Base-by-base conservation (phyloP, 179 eudicot species). In the Gypsophila paniculata region DNA sequence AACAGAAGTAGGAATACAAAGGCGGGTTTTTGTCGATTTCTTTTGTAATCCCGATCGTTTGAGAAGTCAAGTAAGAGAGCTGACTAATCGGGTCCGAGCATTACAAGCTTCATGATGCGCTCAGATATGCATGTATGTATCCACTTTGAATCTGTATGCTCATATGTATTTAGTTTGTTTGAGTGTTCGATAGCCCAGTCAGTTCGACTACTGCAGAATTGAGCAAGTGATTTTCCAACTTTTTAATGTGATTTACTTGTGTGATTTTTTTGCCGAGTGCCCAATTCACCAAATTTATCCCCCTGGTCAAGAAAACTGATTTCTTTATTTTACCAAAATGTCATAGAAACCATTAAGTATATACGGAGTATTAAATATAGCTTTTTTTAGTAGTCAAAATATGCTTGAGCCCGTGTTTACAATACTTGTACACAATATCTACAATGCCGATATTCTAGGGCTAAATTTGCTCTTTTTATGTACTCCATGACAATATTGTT, bases 21-120 rank as follows among this genome's bases (percentile, higher is more conserved):
- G 99, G 76, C 90, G 86, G 60, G 92, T 94, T 36, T 91, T 94
- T 69, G 97, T 89, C 10, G 97, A 94, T 78, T 94, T 94, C 78
- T 94, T 94, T 81, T 84, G 91, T 77, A 82, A 90, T 74, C 97
- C 99, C 17, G 97, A 94, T 55, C 96, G 91, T 46, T 71, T 94
- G 81, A 86, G 85, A 78, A 88, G 78, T 76, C 89, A 90, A 82
- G 99, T 91, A 8, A 81, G 85, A 81, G 91, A 91, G 74, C 82
- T 94, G 51, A 81, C 94, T 55, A 84, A 89, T 70, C 79, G 89
- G 14, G 92, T 91, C 59, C 81, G 90, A 79, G 96, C 96, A 36
- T 75, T 88, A 74, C 99, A 93, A 80, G 90, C 85, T 65, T 83
- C 93, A 54, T 88, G 83, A 83, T 78, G 53, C 15, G 12, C 49